Percentiles rank a stretch among this genome's conserved stretches.
Conservation (phyloP, 805 yeast species). For the Maudiozyma serrabonitensis region DNA sequence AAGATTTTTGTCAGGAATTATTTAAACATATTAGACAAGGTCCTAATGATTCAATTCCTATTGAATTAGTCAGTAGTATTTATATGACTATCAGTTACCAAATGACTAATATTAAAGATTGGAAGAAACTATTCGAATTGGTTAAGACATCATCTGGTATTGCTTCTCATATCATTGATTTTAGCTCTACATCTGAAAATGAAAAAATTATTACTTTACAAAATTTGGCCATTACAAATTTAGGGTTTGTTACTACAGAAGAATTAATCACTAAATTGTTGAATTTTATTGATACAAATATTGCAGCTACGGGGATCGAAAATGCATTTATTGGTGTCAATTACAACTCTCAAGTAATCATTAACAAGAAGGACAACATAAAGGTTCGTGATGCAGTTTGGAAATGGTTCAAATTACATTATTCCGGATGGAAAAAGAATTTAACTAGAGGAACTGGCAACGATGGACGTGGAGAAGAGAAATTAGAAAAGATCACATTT, state of each 20-base stretch:
- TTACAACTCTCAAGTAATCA: constrained; percentile 21
- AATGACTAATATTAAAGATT: constrained; percentile 36
- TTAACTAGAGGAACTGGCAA: constrained; percentile 31
- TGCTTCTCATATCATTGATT: constrained; percentile 22
- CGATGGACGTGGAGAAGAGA: constrained; percentile 32
- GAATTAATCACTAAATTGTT: constrained; percentile 44
- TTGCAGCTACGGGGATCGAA: constrained; percentile 44
- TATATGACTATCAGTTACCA: constrained; percentile 35
- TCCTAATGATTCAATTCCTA: constrained; percentile 42
- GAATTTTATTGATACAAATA: constrained; percentile 47
- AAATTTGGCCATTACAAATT: constrained; percentile 43
- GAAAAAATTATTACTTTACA: constrained; percentile 33
- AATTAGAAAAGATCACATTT: constrained; percentile 25
- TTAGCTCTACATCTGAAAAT: constrained; percentile 6
- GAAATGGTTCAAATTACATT: constrained; percentile 47
- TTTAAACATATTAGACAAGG: constrained; percentile 47
- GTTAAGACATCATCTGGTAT: constrained; percentile 42
- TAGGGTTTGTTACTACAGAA: constrained; percentile 32
- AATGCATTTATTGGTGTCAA: constrained; percentile 47
- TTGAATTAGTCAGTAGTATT: constrained; percentile 37
- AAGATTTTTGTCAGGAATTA: constrained; percentile 30
- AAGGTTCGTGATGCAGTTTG: constrained; percentile 4
- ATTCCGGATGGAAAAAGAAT: constrained; percentile 40
- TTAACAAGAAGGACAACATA: constrained; percentile 7
- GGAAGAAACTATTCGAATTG: constrained; percentile 48